A percentile compares a stretch with the other conserved stretches of the same genome.
Conservation (phyloP, 495 filamentous ascomycete species). For the Aspergillus cavernicola region DNA sequence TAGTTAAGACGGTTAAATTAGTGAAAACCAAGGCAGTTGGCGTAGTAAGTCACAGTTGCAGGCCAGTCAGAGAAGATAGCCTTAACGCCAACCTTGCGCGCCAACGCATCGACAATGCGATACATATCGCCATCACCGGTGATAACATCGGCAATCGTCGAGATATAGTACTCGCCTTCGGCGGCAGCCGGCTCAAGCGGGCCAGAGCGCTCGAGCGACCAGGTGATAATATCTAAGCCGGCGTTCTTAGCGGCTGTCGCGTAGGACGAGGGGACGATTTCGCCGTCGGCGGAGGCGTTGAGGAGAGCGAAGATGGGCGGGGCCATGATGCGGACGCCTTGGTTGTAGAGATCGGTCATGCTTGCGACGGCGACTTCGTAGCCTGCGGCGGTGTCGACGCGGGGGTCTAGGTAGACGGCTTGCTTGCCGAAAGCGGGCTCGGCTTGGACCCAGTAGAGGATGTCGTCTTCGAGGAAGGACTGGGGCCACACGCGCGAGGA, state of each 20-base stretch:
- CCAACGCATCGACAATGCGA: slow-evolving; percentile 54
- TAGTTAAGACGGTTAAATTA: not conserved
- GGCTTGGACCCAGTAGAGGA: slow-evolving; percentile 57
- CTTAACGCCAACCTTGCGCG: slow-evolving; percentile 50
- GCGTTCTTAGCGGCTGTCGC: slow-evolving; percentile 48
- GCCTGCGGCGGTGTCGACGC: slow-evolving; percentile 40
- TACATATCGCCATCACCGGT: slow-evolving; percentile 58
- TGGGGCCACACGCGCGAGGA: slow-evolving; percentile 57
- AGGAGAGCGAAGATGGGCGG: slow-evolving; percentile 19
- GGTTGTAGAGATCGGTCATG: slow-evolving; percentile 9
- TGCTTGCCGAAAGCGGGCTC: slow-evolving; percentile 55
- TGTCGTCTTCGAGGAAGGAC: slow-evolving; percentile 56
- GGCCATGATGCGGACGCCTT: slow-evolving; percentile 19
- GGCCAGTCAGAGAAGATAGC: slow-evolving; percentile 62
- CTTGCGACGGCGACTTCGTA: slow-evolving; percentile 38
- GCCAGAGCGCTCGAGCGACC: slow-evolving; percentile 59
- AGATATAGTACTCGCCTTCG: slow-evolving; percentile 50
- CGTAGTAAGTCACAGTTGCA: slow-evolving; percentile 59
- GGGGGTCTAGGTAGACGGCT: slow-evolving; percentile 56
- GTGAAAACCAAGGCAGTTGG: slow-evolving; percentile 52
- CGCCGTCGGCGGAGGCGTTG: slow-evolving; percentile 15
- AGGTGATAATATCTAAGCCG: slow-evolving; percentile 55
- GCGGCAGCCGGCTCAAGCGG: slow-evolving; percentile 44
- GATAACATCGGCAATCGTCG: slow-evolving; percentile 44
- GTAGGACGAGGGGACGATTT: slow-evolving; percentile 17